Conservation (phyloP, 2,329 filamentous ascomycete species). For the Lecanicillium sp. region DNA sequence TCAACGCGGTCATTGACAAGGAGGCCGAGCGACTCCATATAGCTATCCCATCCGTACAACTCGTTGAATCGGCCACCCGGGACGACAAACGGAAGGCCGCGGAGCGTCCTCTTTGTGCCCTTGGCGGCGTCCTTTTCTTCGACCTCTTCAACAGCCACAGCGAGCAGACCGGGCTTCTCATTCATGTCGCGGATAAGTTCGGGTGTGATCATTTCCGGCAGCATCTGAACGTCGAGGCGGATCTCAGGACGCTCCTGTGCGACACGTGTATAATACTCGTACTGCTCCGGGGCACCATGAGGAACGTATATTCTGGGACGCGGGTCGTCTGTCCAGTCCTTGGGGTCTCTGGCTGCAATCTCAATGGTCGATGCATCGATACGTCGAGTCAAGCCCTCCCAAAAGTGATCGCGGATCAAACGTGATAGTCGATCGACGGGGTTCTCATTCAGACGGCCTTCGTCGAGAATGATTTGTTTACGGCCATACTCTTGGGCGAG, state of each 20-base stretch:
- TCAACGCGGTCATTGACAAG: conserved; percentile 79
- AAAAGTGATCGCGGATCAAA: conserved; percentile 84
- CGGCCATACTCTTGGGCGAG: conserved; percentile 86
- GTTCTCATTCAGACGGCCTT: conserved; percentile 88
- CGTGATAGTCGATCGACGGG: conserved; percentile 82
- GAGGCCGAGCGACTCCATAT: conserved; percentile 92
- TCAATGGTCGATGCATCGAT: conserved; percentile 88
- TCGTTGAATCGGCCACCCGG: conserved; percentile 97
- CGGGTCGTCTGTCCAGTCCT: conserved; percentile 90
- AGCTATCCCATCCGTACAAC: conserved; percentile 97
- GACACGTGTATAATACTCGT: conserved; percentile 79
- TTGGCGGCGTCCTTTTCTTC: conserved; percentile 52
- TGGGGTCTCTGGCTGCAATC: conserved; percentile 79
- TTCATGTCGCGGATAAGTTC: conserved; percentile 80
- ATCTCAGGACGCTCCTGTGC: conserved; percentile 75
- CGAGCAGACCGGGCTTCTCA: conserved; percentile 77
- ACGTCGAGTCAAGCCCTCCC: conserved; percentile 80
- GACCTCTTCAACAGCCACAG: conserved; percentile 78
- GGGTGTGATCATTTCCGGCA: conserved; percentile 70
- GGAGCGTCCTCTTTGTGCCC: conserved; percentile 51
- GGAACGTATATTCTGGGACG: conserved; percentile 90
- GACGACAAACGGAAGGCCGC: conserved; percentile 90
- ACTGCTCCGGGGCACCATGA: conserved; percentile 73
- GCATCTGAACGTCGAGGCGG: conserved; percentile 74
- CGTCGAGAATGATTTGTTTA: conserved; percentile 84